These are phyloP conservation scores for Lyophyllum decastes DNA, from an alignment of 768 basidiomycete species.

Conservation along the genomic window DNA sequence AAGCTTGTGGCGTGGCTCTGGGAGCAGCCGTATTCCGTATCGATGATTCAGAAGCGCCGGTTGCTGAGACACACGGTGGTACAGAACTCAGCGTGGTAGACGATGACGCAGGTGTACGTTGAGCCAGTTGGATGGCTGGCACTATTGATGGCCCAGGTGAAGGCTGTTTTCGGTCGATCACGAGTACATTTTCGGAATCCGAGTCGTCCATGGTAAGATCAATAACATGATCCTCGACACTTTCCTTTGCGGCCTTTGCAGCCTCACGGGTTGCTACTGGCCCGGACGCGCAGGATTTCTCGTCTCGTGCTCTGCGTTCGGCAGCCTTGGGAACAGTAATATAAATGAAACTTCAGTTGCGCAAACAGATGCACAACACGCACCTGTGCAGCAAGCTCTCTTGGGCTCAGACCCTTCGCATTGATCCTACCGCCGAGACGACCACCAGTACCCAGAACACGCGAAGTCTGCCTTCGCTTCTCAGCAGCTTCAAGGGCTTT, in stretches of 20 bases:
- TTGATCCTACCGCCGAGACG: conserved; percentile 52
- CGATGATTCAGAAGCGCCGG: not conserved
- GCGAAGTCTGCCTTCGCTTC: conserved; percentile 53
- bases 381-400: conserved; percentile 75
- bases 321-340: conserved; percentile 64
- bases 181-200: conserved; percentile 37
- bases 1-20: not conserved
- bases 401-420: conserved; percentile 49
- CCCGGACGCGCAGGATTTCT: conserved; percentile 73
- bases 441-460: conserved; percentile 52
- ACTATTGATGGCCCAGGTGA: conserved; percentile 24
- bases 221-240: conserved; percentile 58
- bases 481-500: conserved; percentile 84
- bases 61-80: not conserved
- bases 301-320: conserved; percentile 73
- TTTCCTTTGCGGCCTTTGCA: conserved; percentile 68
- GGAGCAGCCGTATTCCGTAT: conserved; percentile 7
- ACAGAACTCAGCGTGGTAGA: conserved; percentile 5
- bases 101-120: conserved; percentile 8
- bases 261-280: conserved; percentile 58
- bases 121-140: conserved; percentile 11
- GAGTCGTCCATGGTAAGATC: conserved; percentile 53
- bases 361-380: conserved; percentile 20
- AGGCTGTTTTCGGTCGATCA: conserved; percentile 28
- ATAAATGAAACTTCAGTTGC: not conserved